Conservation (phyloP, 169 alveolate species). For the Ichthyophthirius multifiliis region DNA sequence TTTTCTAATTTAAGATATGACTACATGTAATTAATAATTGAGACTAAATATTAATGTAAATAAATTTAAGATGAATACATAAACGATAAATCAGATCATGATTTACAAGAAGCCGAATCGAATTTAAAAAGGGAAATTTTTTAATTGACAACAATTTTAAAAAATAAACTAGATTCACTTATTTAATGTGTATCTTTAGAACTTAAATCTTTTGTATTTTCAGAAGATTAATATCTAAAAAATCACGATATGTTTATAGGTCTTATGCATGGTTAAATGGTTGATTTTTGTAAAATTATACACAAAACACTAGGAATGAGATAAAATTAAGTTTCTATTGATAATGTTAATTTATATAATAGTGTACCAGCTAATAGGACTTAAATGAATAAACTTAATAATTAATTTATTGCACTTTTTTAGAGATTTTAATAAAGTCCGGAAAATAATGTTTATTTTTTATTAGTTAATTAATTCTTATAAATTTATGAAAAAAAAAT, state of each 20-base stretch:
- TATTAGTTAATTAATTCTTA: constrained; percentile 23
- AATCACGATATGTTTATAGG: constrained; percentile 21
- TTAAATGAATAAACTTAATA: neutral
- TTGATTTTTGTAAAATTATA: constrained; percentile 21
- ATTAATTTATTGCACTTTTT: constrained; percentile 9
- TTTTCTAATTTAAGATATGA: constrained; percentile 24
- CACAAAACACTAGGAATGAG: constrained; percentile 19
- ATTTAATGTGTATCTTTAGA: constrained; percentile 9
- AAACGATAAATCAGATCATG: neutral
- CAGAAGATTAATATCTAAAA: constrained; percentile 17
- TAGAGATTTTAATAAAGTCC: constrained; percentile 11
- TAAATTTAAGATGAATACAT: neutral
- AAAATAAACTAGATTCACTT: constrained; percentile 7
- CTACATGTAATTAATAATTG: neutral
- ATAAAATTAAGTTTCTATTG: constrained; percentile 10
- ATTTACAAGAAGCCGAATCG: neutral
- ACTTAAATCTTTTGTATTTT: constrained; percentile 25
- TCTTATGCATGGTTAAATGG: constrained; percentile 5
- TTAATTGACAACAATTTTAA: constrained; percentile 11
- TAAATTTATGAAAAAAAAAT: constrained; percentile 17
- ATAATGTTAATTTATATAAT: neutral
- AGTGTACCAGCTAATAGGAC: neutral
- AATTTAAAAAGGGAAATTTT: constrained; percentile 14
- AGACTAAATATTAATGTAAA: constrained; percentile 10
- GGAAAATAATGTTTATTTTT: constrained; percentile 9